phyloP scores from a whole-genome alignment of 2,329 filamentous ascomycete genomes.

The Verticillium nonalfalfae region DNA sequence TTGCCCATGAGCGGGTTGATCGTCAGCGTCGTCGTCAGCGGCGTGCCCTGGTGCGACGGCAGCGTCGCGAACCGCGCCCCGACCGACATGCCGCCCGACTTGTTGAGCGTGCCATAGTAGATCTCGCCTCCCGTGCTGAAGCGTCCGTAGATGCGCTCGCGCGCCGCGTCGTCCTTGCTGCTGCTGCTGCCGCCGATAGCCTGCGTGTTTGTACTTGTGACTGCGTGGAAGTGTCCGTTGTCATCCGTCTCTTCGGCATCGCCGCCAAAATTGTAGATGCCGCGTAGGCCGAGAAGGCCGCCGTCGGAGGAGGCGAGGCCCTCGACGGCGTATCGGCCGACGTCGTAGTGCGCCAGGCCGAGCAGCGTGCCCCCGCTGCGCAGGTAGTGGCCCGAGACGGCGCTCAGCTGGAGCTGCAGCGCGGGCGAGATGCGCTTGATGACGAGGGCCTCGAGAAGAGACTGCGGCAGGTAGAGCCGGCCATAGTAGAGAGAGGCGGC shows the following conservation, averaged over 20 bases:
- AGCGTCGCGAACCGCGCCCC: conserved; percentile 87
- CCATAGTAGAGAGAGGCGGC: conserved; percentile 64
- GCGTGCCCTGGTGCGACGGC: conserved; percentile 73
- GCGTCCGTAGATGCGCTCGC: conserved; percentile 65
- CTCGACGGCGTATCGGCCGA: conserved; percentile 81
- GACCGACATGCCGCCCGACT: conserved; percentile 84
- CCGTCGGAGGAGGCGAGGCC: conserved; percentile 91
- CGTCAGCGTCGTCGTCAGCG: conserved; percentile 88
- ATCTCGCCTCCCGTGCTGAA: conserved; percentile 89
- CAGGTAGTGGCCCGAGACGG: conserved; percentile 65
- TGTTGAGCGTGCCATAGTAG: conserved; percentile 93
- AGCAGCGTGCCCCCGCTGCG: conserved; percentile 72
- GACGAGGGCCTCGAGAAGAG: conserved; percentile 80
- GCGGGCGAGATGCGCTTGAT: conserved; percentile 71
- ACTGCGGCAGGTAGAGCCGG: conserved; percentile 74
- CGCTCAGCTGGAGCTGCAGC: conserved; percentile 73
- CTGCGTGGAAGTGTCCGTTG: conserved; percentile 6
- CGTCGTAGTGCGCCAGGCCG: conserved; percentile 72
- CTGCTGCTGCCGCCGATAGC: no score
- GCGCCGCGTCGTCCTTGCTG: conserved; percentile 25
- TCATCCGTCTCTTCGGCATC: conserved; percentile 41
- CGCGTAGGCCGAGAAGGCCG: conserved; percentile 77
- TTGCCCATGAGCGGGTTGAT: conserved; percentile 93
- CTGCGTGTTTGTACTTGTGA: conserved; percentile 10
- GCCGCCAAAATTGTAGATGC: conserved; percentile 89